Percentiles rank a stretch among this genome's conserved stretches.
These are phyloP conservation scores for Lindgomyces ingoldianus DNA, from an alignment of 495 filamentous ascomycete genomes.

Conservation along the genomic window DNA sequence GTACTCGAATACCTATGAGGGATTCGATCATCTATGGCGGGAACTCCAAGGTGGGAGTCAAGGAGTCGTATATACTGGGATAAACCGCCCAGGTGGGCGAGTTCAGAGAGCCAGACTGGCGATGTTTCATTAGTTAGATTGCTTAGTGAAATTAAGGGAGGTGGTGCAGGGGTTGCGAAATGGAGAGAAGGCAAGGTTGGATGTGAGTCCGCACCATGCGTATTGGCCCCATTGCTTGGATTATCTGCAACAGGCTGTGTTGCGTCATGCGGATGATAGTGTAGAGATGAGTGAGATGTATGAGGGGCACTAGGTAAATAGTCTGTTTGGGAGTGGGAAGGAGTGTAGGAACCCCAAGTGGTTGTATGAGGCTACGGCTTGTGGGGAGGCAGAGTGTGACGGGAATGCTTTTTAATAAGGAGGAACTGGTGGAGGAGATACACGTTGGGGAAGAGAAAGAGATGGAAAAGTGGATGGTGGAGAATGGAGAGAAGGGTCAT, in stretches of 20 bases:
- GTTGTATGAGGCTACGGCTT: too few species aligned
- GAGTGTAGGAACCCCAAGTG: constrained; percentile 20
- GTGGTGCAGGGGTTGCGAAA: constrained; percentile 4
- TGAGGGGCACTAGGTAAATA: neutral
- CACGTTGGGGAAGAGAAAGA: too few species aligned
- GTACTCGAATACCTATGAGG: neutral
- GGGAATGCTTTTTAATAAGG: too few species aligned
- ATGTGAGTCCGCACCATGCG: neutral
- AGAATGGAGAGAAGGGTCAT: too few species aligned
- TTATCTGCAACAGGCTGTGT: constrained; percentile 10
- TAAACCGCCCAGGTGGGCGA: too few species aligned
- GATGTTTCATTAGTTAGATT: constrained; percentile 25
- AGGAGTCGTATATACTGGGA: neutral
- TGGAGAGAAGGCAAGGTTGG: neutral
- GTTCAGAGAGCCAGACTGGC: neutral
- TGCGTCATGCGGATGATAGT: constrained; percentile 21
- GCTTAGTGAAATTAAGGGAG: neutral
- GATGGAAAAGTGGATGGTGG: too few species aligned
- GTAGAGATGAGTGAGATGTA: constrained; percentile 12
- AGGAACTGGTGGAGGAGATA: too few species aligned
- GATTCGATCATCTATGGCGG: constrained; percentile 3
- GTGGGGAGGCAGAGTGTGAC: too few species aligned
- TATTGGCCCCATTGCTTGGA: constrained; percentile 23
- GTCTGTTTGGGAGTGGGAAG: constrained; percentile 7
- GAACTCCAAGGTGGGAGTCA: neutral